phyloP scores from a whole-genome alignment of 1,284 basidiomycete genomes.

The Phenoliferia sp. region DNA sequence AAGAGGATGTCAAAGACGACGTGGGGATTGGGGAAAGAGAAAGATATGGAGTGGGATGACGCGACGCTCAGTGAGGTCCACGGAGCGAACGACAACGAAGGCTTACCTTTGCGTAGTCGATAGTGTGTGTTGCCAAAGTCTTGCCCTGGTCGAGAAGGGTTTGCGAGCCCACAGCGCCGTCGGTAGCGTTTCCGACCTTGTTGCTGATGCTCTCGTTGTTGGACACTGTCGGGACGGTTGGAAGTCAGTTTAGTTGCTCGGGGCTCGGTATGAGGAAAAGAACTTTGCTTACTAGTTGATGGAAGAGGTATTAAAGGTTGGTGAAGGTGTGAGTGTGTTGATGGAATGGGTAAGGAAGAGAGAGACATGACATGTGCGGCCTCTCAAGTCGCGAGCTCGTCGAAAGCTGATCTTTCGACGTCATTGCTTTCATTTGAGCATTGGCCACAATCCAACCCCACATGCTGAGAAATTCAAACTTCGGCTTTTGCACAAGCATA shows the following conservation, averaged over 20 bases:
- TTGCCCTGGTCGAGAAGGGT: slow-evolving; percentile 17
- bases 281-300: neutral
- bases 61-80: slow-evolving; percentile 6
- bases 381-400: too few relatives aligned
- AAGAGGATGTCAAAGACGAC: neutral
- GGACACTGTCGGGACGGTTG: neutral
- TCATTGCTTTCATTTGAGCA: too few relatives aligned
- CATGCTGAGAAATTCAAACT: too few relatives aligned
- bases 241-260: neutral
- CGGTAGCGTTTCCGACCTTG: slow-evolving; percentile 18
- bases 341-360: neutral
- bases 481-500: too few relatives aligned
- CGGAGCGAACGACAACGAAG: neutral
- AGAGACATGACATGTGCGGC: neutral
- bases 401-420: too few relatives aligned
- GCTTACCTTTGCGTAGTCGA: slow-evolving; percentile 24
- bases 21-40: neutral
- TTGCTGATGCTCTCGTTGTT: slow-evolving; percentile 12
- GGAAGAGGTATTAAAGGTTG: neutral
- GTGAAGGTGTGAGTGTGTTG: too few relatives aligned
- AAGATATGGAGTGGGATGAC: neutral
- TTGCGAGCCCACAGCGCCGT: slow-evolving; percentile 19
- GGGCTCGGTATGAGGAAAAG: neutral
- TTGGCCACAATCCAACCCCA: too few relatives aligned
- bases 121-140: slow-evolving; percentile 13